Percentiles rank a stretch among this genome's conserved stretches.
phyloP scores from a whole-genome alignment of 371 early-diverging fungal genomes.

The Haplosporangium sp. region DNA sequence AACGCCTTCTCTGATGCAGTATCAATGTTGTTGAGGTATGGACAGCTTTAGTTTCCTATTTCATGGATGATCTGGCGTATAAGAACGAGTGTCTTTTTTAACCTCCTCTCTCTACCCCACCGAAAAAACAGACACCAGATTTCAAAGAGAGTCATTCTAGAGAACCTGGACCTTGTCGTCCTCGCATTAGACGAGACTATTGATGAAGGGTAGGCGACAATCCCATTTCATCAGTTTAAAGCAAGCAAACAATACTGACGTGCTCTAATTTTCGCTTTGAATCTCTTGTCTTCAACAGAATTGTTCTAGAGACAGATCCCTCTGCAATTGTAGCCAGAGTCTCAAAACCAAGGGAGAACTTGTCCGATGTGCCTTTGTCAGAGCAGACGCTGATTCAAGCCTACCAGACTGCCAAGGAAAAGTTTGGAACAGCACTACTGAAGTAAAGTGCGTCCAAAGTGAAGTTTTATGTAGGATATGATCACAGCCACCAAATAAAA shows the following conservation, averaged over 20 bases:
- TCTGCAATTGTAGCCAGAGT: slow-evolving; percentile 90
- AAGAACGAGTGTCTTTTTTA: neutral
- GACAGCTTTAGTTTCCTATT: neutral
- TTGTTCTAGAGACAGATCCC: slow-evolving; percentile 91
- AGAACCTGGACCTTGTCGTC: slow-evolving; percentile 91
- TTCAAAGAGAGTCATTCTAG: slow-evolving; percentile 91
- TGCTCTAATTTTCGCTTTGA: no score
- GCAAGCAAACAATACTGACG: no score
- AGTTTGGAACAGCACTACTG: slow-evolving; percentile 82
- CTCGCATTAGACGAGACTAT: slow-evolving; percentile 95
- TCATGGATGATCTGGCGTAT: neutral
- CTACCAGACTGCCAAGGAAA: slow-evolving; percentile 91
- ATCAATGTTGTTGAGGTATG: slow-evolving; percentile 83
- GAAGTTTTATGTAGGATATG: no score
- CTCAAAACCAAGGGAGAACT: slow-evolving; percentile 86
- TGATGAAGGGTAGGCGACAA: slow-evolving; percentile 87
- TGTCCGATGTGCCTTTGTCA: slow-evolving; percentile 85
- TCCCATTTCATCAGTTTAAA: neutral
- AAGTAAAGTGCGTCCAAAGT: slow-evolving; percentile 58
- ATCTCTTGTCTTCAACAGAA: slow-evolving; percentile 47
- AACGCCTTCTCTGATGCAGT: slow-evolving; percentile 89
- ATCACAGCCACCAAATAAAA: no score
- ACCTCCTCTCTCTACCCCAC: slow-evolving; percentile 5
- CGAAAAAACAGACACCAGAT: slow-evolving; percentile 77
- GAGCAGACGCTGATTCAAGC: slow-evolving; percentile 94